Percentiles rank a stretch among this genome's conserved stretches.
These are phyloP conservation scores for Pinus taeda DNA, from an alignment of 75 land plant species.

Conservation along the genomic window DNA sequence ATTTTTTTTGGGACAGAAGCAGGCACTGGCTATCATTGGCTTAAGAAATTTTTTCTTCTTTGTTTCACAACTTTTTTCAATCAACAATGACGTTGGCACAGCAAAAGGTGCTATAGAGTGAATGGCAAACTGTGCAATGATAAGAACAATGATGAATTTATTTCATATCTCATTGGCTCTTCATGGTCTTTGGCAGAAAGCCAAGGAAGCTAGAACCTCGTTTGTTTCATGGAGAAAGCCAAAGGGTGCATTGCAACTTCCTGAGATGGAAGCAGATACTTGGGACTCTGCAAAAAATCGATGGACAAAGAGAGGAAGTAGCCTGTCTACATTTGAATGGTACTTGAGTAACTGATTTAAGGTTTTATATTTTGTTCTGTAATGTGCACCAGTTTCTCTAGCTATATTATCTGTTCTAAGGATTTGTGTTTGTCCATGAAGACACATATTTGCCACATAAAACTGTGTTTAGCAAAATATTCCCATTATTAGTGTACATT, in stretches of 20 bases:
- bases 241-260: conserved; percentile 18
- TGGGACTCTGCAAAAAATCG: conserved; percentile 43
- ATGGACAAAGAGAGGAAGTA: conserved; percentile 50
- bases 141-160: neutral
- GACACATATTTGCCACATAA: neutral
- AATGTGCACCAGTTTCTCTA: neutral
- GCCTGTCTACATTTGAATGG: conserved; percentile 59
- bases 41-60: neutral
- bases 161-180: conserved; percentile 3
- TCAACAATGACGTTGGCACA: neutral
- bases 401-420: neutral
- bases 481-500: neutral
- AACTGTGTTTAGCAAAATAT: neutral
- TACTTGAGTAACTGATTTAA: conserved; percentile 1
- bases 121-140: neutral
- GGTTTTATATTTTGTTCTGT: neutral
- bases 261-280: conserved; percentile 32
- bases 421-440: neutral
- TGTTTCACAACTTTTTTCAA: neutral
- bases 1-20: neutral
- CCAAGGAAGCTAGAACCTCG: conserved; percentile 13
- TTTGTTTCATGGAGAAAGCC: conserved; percentile 19
- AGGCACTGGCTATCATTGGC: neutral
- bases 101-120: neutral
- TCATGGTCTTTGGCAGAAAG: conserved; percentile 9